Base-by-base conservation (phyloP, 2,329 filamentous ascomycete genomes). In the Hirsutella minnesotensis region DNA sequence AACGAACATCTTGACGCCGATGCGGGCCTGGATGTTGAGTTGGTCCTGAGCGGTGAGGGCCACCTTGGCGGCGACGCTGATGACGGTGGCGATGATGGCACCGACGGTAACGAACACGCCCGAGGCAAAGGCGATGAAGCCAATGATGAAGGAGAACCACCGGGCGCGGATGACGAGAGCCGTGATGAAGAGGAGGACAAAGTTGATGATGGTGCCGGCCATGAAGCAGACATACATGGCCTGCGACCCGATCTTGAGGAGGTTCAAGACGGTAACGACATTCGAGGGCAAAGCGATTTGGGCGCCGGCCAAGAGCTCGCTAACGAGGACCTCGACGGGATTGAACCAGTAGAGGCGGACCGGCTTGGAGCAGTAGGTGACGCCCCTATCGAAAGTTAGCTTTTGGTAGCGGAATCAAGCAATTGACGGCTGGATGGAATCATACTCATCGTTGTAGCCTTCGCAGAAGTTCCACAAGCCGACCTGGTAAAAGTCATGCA, bases 401-500 rank as follows among this genome's bases (percentile, higher is more conserved):
- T 19, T 9, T 20, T 16, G 9, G 15, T 8, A 20, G 39, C 12
- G 10, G 36, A 41, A 5, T 31, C 30, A n/a, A 41, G 39, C 13
- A 12, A 41, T 24, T 16, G n/a, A 35, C n/a, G n/a, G n/a, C n/a
- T n/a, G 12, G 30, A 7, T 27, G 21, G n/a, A 36, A 40, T 3
- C 70, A 43, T 57, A 75, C 63, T 81, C 70, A 52, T 75, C 72
- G 44, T 77, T 68, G 61, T 89, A 94, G 18, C 89, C 89, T 60
- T 94, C 86, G 62, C 90, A 96, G 61, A 83, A 95, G 46, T 81
- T 83, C 90, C 90, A 96, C 34, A 95, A 66, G 5, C 89, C 89
- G 22, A 94, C 84, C 54, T 88, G 84, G 63, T 95, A 95, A 64
- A 94, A 95, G 62, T 95, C 90, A 59, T 94, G 87, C 39, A 95